Percentiles rank a stretch among this genome's conserved stretches.
Evolutionary conservation across 129 eudicot genomes (phyloP).

Genomic region (Rutidosis leptorrhynchoides): DNA sequence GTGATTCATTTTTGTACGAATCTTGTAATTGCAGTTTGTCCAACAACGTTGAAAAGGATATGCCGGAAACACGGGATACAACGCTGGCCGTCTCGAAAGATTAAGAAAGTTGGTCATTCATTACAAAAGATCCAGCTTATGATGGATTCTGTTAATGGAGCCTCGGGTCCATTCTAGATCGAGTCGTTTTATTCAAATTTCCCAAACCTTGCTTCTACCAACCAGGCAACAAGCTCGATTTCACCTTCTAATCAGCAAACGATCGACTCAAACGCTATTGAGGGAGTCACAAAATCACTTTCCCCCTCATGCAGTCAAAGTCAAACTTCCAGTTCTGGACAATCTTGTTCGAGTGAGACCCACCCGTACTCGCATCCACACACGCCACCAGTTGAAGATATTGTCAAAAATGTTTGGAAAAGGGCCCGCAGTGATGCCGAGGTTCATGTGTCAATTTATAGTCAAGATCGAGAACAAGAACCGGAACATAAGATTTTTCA

Average conservation of each 20-base stretch:
- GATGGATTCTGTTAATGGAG: conserved; percentile 86
- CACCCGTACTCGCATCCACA: conserved; percentile 38
- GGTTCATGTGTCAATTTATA: conserved; percentile 38
- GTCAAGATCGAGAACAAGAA: conserved; percentile 30
- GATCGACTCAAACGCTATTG: conserved; percentile 27
- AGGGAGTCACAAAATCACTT: conserved; percentile 46
- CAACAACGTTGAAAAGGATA: conserved; percentile 86
- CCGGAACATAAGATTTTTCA: conserved; percentile 32
- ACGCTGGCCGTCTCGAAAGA: conserved; percentile 98
- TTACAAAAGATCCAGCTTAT: conserved; percentile 79
- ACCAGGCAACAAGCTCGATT: conserved; percentile 43
- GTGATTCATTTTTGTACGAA: too few relatives aligned
- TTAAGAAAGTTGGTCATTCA: conserved; percentile 90
- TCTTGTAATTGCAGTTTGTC: conserved; percentile 68
- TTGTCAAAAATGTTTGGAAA: conserved; percentile 34
- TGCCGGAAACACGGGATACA: conserved; percentile 92
- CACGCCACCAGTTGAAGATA: conserved; percentile 31
- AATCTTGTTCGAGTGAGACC: conserved; percentile 56
- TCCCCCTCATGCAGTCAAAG: conserved; percentile 75
- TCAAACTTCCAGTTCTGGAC: conserved; percentile 67
- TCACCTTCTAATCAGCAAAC: conserved; percentile 36
- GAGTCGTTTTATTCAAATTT: conserved; percentile 83
- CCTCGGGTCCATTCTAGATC: conserved; percentile 61
- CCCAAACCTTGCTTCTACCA: conserved; percentile 63
- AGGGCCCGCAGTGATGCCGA: conserved; percentile 57